Base-by-base conservation (phyloP, 495 filamentous ascomycete genomes). In the Chaetomium fimeti region DNA sequence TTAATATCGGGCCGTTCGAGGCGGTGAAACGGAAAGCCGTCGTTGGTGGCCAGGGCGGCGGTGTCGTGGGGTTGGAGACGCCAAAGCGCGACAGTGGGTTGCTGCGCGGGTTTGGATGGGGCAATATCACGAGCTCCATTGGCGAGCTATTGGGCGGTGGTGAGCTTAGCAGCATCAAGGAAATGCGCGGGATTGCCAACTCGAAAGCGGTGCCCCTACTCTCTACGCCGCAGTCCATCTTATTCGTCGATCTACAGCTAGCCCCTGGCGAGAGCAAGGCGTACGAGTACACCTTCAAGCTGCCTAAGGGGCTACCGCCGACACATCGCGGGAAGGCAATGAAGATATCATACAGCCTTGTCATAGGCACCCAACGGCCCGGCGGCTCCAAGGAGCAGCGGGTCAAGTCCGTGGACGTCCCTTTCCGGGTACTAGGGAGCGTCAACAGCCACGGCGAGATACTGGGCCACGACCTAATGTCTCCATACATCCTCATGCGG, bases 11-110 rank as follows among this genome's bases (percentile, higher is more conserved):
- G 2, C 91, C 87, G 4, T 98, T 98, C 68, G 95, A 98, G 72
- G 91, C 95, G 61, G 91, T 97, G 29, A 98, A 98, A 73, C 81
- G 93, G 48, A 97, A 95, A 74, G 95, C 91, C 36, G 90, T 96
- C 18, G 83, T 97, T 27, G 91, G 93, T 47, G 89, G 89, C 2
- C 91, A 95, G 65, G 91, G 89, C 45, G 89, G 90, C 42, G 90
- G 91, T 32, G 90, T 94, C 38, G 84, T 94, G 54, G 89, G 91
- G 40, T 75, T 93, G 49, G 91, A 94, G 61, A 88, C 85, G 32
- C 81, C 83, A 28, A 95, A 89, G 66, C 84, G 86, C 70, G 85
- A 88, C 43, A 91, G 87, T 68, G 91, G 95, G 0, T 81, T 98
- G 49, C 86, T 97, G 67, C 87, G 89, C 32, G 86, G 89, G 0